Evolutionary conservation across 129 eudicot genomes (phyloP).

Genomic region (Dittrichia graveolens): DNA sequence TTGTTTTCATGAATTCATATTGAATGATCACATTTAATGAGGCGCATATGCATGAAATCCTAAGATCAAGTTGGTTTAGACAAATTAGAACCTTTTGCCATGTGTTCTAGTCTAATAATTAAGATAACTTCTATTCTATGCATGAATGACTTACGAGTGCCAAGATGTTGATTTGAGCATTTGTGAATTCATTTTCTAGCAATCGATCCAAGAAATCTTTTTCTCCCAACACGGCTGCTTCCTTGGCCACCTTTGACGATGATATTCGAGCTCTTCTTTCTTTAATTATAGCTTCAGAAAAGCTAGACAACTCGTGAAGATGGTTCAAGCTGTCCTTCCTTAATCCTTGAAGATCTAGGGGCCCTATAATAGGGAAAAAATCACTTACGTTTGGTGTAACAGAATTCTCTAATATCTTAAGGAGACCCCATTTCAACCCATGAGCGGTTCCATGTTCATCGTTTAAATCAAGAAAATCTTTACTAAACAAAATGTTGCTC

Average conservation of each 20-base stretch:
- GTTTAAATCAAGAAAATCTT: neutral
- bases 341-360: too few relatives aligned
- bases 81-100: too few relatives aligned
- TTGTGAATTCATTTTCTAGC: neutral
- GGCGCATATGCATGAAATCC: too few relatives aligned
- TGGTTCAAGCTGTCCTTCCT: neutral
- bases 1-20: too few relatives aligned
- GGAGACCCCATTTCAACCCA: neutral
- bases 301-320: neutral
- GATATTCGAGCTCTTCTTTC: neutral
- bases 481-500: neutral
- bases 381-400: too few relatives aligned
- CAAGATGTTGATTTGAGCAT: constrained; percentile 13
- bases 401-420: too few relatives aligned
- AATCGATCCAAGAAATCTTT: neutral
- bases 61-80: too few relatives aligned
- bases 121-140: too few relatives aligned
- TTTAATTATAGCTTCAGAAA: neutral
- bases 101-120: too few relatives aligned
- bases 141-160: neutral
- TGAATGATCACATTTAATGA: too few relatives aligned
- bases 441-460: neutral
- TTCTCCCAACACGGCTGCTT: neutral
- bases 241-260: neutral
- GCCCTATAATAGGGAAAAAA: too few relatives aligned